phyloP scores from a whole-genome alignment of 1,139 yeast species.

The Pichia sp. region DNA sequence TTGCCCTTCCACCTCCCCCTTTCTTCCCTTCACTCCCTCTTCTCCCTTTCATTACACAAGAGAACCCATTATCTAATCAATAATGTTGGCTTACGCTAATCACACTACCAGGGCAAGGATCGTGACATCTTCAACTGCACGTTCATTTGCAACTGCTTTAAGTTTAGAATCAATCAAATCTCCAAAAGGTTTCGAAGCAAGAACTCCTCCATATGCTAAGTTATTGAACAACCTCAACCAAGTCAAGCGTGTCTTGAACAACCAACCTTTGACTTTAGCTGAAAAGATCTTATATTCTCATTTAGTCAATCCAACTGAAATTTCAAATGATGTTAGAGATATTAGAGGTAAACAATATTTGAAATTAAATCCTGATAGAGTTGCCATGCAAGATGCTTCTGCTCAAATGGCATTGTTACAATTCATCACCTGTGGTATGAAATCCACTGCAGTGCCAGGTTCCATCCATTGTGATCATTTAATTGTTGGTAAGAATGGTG shows the following conservation, averaged over 20 bases:
- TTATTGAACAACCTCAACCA: slow-evolving; percentile 59
- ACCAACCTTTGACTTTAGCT: slow-evolving; percentile 84
- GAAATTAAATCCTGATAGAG: slow-evolving; percentile 95
- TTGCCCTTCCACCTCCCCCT: not conserved
- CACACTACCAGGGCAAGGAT: slow-evolving; percentile 4
- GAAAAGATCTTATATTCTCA: slow-evolving; percentile 95
- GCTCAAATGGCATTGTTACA: slow-evolving; percentile 98
- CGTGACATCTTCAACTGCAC: slow-evolving; percentile 11
- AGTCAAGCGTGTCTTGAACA: slow-evolving; percentile 62
- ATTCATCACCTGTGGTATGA: slow-evolving; percentile 94
- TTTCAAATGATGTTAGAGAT: slow-evolving; percentile 48
- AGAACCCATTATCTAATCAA: not conserved
- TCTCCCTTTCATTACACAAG: too few species aligned
- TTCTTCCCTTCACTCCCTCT: not conserved
- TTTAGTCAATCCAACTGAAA: slow-evolving; percentile 80
- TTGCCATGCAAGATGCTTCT: slow-evolving; percentile 99
- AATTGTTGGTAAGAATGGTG: slow-evolving; percentile 95
- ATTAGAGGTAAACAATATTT: slow-evolving; percentile 85
- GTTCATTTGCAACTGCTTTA: slow-evolving; percentile 27
- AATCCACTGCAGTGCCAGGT: slow-evolving; percentile 85
- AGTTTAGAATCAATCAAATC: slow-evolving; percentile 33
- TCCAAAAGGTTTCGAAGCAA: slow-evolving; percentile 59
- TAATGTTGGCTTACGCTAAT: slow-evolving; percentile 16
- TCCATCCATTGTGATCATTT: slow-evolving; percentile 97
- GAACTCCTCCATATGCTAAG: slow-evolving; percentile 87